Evolutionary conservation across 75 land plant genomes (phyloP).

Genomic region (Gnetum montanum): DNA sequence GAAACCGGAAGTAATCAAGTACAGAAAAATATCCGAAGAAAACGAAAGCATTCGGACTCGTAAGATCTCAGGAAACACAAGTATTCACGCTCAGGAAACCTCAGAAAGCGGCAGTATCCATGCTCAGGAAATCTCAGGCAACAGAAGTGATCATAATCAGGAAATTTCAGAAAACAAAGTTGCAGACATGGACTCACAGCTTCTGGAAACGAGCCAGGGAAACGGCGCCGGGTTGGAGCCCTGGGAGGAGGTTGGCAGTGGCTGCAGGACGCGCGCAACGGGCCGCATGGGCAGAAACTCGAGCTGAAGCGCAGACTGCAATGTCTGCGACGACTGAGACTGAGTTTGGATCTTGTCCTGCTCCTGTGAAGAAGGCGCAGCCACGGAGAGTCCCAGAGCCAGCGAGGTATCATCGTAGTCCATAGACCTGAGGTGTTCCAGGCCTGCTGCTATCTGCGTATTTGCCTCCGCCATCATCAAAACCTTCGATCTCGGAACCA

Average conservation of each 20-base stretch:
- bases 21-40: no score
- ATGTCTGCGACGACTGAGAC: not conserved
- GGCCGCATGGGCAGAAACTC: constrained; percentile 11
- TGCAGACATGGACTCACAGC: not conserved
- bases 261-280: not conserved
- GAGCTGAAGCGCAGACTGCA: constrained; percentile 1
- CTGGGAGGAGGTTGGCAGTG: not conserved
- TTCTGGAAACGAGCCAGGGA: not conserved
- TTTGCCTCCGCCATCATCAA: constrained; percentile 3
- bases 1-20: no score
- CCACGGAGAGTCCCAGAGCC: constrained; percentile 2
- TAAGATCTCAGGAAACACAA: no score
- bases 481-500: not conserved
- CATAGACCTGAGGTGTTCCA: not conserved
- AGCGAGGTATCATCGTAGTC: not conserved
- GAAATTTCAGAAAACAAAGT: not conserved
- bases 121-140: not conserved
- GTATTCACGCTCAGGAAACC: not conserved
- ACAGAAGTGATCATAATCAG: not conserved
- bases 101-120: not conserved
- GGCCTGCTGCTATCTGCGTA: not conserved
- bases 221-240: not conserved
- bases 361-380: not conserved
- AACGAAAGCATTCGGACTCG: no score
- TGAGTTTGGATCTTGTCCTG: no score